These are phyloP conservation scores for Diospyros kaki DNA, from an alignment of 148 eudicot genomes.

Conservation along the genomic window DNA sequence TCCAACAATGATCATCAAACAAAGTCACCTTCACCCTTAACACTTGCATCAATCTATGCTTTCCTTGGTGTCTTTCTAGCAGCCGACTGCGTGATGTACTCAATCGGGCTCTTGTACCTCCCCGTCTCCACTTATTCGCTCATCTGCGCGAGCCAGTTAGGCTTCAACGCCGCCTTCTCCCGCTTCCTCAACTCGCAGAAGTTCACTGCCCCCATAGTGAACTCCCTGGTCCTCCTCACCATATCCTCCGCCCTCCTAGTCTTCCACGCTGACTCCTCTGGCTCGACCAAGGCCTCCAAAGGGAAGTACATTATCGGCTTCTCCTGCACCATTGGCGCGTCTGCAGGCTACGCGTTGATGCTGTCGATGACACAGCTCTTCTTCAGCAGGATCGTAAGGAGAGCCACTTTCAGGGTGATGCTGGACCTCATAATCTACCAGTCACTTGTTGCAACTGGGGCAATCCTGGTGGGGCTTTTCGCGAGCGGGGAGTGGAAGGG, in stretches of 20 bases:
- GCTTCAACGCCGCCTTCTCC: too few relatives aligned
- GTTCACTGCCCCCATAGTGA: too few relatives aligned
- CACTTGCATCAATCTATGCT: constrained; percentile 24
- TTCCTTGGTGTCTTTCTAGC: constrained; percentile 19
- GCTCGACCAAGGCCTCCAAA: constrained; percentile 9
- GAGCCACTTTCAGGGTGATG: constrained; percentile 16
- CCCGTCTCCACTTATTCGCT: too few relatives aligned
- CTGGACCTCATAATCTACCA: constrained; percentile 38
- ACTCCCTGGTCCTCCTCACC: too few relatives aligned
- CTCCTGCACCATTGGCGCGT: constrained; percentile 43
- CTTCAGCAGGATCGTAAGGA: constrained; percentile 31
- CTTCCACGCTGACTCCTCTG: background rate
- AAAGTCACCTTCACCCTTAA: constrained; percentile 6
- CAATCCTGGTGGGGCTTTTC: constrained; percentile 39
- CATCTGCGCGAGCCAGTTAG: too few relatives aligned
- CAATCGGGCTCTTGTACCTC: too few relatives aligned
- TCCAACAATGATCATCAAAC: background rate
- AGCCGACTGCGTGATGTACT: too few relatives aligned
- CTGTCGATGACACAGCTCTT: constrained; percentile 44
- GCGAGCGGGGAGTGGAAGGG: constrained; percentile 58
- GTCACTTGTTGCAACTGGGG: constrained; percentile 26
- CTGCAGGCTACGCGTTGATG: constrained; percentile 40
- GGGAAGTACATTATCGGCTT: constrained; percentile 40
- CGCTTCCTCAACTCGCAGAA: too few relatives aligned
- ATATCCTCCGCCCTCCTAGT: too few relatives aligned